A percentile compares a stretch with the other conserved stretches of the same genome.
These are phyloP conservation scores for Suhomyces sp. DNA, from an alignment of 805 yeast species.

Conservation along the genomic window DNA sequence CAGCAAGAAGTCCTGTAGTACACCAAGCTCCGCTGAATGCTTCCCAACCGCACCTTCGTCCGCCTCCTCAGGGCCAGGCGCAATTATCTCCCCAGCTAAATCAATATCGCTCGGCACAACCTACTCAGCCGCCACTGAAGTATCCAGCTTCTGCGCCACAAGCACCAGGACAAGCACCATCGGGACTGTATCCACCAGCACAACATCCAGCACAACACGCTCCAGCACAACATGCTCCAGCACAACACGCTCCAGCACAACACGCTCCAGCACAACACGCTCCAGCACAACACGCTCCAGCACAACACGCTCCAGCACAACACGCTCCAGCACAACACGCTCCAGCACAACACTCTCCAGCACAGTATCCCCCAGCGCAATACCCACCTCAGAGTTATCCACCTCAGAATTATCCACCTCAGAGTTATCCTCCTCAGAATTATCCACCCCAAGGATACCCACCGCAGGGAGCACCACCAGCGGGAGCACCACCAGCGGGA, in stretches of 20 bases:
- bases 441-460: conserved; percentile 14
- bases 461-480: conserved; percentile 9
- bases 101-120: neutral
- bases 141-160: neutral
- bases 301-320: conserved; percentile 8
- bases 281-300: neutral
- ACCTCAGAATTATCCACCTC: conserved; percentile 10
- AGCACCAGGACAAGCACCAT: neutral
- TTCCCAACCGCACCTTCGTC: conserved; percentile 1
- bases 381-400: conserved; percentile 12
- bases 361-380: conserved; percentile 6
- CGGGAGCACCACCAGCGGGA: conserved; percentile 9
- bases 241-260: conserved; percentile 9
- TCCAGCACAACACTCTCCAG: neutral
- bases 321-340: conserved; percentile 12
- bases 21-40: neutral
- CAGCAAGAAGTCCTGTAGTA: neutral
- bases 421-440: conserved; percentile 1
- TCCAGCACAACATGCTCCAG: conserved; percentile 5
- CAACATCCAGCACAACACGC: conserved; percentile 7
- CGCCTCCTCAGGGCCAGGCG: neutral
- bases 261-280: neutral
- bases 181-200: neutral
- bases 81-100: neutral
- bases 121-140: neutral